Evolutionary conservation across 1,139 yeast species (phyloP), one percentile per base, ranked within the genome.

Genomic region (Geotrichum candidum): DNA sequence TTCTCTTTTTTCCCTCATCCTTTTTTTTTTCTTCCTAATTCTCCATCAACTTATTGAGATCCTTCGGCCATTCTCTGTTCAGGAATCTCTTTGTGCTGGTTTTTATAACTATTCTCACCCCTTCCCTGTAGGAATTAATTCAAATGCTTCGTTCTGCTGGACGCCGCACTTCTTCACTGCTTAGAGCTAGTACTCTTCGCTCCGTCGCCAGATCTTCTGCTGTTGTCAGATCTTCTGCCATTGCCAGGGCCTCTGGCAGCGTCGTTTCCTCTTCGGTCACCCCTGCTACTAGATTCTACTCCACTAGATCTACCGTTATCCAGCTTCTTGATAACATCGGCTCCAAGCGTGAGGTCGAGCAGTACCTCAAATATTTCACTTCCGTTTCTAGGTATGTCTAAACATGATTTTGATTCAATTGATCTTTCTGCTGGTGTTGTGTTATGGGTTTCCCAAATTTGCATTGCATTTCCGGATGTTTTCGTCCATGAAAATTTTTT

Each of bases 281-380:
- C 15, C 6, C 60, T 18, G 18, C 58, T 29, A 35, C 64, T 27
- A 55, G 59, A 18, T 45, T 23, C 59, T 62, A 77, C 68, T 86
- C 92, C 41, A 90, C 97, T 50, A 82, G 97, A 77, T 90, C 97
- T 23, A 94, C 99, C 0, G 98, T 94, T 54, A 90, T 95, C 65
- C 99, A 94, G 74, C 80, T 95, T 62, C 80, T 94, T 73, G 95
- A 92, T 79, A 94, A 92, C 74, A 94, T 95, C 69, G 98, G 98
- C 25, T 91, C 97, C 58, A 94, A 94, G 75, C 84, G 98, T 69
- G 99, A 94, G 77, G 99, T 94, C 56, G 99, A 94, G 75, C 99
- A 94, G 76, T 94, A 94, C 75, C 83, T 94, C 72, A 92, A 92
- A 73, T 92, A 92, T 76, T 94, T 94, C 80, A 92, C 99, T 1